Evolutionary conservation across 2,329 filamentous ascomycete genomes (phyloP), one percentile per base, ranked within the genome.

Genomic region (Alternaria arbusti): DNA sequence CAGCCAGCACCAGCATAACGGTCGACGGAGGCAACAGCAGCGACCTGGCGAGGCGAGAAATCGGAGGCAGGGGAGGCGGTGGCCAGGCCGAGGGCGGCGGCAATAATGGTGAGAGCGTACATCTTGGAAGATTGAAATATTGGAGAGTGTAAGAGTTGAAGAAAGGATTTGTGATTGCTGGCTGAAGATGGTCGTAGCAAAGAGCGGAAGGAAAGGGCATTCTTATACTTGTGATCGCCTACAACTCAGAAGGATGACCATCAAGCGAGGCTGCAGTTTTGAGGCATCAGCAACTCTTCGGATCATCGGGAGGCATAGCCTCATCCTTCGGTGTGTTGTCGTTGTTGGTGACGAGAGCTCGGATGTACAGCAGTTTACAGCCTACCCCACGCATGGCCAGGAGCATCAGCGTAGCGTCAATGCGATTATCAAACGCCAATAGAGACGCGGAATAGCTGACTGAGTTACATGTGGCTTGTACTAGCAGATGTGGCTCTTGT

Each of bases 21-120:
- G 47, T 70, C 67, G 17, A 70, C 65, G 3, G 63, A 66, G 22
- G 67, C 67, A 17, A 66, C 59, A 20, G 51, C 6, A 12, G 49
- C 44, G 17, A 32, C 43, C 49, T 68, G 65, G 36, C 65, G 58
- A 13, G 43, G 45, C n/a, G 11, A 44, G 30, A 67, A 22, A 30
- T 32, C 52, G 20, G 46, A 44, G 52, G 54, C 23, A 2, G 67
- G 62, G 28, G 58, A 56, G 7, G 65, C 65, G 15, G 54, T 47
- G 51, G 54, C 60, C 10, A 67, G 45, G 49, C 57, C 30, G 11
- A 64, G 36, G 23, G 60, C 49, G n/a, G 65, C 44, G 9, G 59
- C 17, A 23, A 66, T 9, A n/a, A 66, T 15, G 6, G 63, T 50
- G 45, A 68, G 23, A 25, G 56, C 45, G n/a, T 56, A 44, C 58